phyloP scores from a whole-genome alignment of 1,284 basidiomycete species.

The Cutaneotrichosporon sp. region DNA sequence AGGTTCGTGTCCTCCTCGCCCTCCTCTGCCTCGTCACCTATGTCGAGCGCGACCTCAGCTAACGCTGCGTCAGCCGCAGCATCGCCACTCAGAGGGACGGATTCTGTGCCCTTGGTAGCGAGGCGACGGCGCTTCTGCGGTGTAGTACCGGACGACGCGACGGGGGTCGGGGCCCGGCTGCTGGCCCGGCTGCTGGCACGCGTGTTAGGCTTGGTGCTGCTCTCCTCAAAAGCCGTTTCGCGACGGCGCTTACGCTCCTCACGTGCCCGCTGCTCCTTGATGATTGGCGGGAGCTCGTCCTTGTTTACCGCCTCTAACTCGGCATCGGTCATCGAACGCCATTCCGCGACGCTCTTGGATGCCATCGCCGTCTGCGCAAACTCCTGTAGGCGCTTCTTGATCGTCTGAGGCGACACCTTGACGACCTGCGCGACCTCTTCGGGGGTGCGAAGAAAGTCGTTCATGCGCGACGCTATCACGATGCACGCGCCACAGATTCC shows the following conservation, averaged over 20 bases:
- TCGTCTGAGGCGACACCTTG: slow-evolving; percentile 92
- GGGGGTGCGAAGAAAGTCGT: slow-evolving; percentile 87
- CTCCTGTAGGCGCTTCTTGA: slow-evolving; percentile 92
- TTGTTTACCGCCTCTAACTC: slow-evolving; percentile 53
- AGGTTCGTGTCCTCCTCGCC: slow-evolving; percentile 40
- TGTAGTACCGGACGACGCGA: neutral
- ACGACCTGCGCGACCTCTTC: slow-evolving; percentile 98
- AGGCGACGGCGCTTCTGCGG: neutral
- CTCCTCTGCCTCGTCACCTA: slow-evolving; percentile 1
- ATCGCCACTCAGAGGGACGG: slow-evolving; percentile 4
- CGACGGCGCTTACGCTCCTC: slow-evolving; percentile 30
- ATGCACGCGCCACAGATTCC: slow-evolving; percentile 97
- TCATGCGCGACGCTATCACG: slow-evolving; percentile 95
- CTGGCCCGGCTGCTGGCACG: neutral
- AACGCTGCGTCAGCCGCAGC: slow-evolving; percentile 12
- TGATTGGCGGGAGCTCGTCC: slow-evolving; percentile 39
- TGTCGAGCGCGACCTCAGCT: slow-evolving; percentile 2
- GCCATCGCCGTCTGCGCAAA: slow-evolving; percentile 89
- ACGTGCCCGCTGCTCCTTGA: slow-evolving; percentile 39
- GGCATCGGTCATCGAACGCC: slow-evolving; percentile 73
- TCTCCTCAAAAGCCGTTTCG: slow-evolving; percentile 22
- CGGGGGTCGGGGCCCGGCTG: neutral
- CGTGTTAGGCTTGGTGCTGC: neutral
- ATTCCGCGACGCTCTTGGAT: slow-evolving; percentile 82
- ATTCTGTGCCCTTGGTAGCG: neutral